phyloP scores from a whole-genome alignment of 495 filamentous ascomycete genomes.

The Pyronema domesticum region DNA sequence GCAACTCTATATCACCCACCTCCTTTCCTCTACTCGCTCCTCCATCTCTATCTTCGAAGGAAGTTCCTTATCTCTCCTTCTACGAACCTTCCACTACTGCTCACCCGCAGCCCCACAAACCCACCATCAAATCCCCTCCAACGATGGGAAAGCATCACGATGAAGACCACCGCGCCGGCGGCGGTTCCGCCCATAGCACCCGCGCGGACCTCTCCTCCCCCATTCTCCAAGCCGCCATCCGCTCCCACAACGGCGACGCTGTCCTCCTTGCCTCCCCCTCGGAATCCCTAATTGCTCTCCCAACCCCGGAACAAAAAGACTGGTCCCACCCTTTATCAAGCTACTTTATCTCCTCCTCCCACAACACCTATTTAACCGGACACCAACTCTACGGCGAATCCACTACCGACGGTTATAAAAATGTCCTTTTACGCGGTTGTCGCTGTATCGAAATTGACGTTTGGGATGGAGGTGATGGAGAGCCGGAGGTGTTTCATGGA shows the following conservation, averaged over 20 bases:
- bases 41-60: neutral
- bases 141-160: conserved; percentile 9
- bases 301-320: conserved; percentile 29
- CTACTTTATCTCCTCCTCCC: conserved; percentile 83
- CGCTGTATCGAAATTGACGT: conserved; percentile 92
- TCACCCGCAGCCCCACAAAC: no score
- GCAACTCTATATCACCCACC: no score
- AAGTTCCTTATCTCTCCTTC: no score
- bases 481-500: conserved; percentile 72
- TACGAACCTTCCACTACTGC: no score
- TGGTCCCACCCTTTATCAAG: conserved; percentile 52
- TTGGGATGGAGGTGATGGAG: conserved; percentile 61
- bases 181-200: conserved; percentile 9
- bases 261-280: conserved; percentile 13
- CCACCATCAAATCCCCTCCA: no score
- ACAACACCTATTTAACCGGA: conserved; percentile 87
- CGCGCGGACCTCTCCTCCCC: conserved; percentile 11
- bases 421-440: conserved; percentile 67
- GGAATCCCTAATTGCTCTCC: conserved; percentile 14
- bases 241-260: neutral
- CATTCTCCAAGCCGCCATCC: conserved; percentile 9
- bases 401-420: conserved; percentile 64
- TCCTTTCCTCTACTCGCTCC: neutral
- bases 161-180: conserved; percentile 9
- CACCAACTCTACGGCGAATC: conserved; percentile 79